Evolutionary conservation across 257 asterid genomes (phyloP), one percentile per base, ranked within the genome.

Genomic region (Solanum sparsipilum): DNA sequence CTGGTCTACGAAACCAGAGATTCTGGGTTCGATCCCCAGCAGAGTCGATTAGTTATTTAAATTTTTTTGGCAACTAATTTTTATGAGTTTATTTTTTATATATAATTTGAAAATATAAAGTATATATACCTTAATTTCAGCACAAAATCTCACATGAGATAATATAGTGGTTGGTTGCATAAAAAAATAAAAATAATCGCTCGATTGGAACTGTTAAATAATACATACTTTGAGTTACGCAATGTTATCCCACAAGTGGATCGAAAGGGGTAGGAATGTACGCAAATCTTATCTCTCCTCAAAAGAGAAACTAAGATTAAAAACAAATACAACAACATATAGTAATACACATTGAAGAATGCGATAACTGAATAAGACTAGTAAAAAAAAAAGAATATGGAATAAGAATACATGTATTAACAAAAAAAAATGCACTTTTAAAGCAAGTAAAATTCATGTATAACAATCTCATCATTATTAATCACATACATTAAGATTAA

Each of bases 1-100:
- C 98, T 96, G 99, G 98, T 96, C 98, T 96, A 95, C 98, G 99
- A 67, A 96, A 95, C 98, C 98, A 95, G 99, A 96, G 98, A 94
- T 89, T 96, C 98, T 96, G 98, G 98, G 98, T 96, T 95, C 98
- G 98, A 96, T 94, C 98, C 16, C 98, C 98, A 93, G 98, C 93
- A 87, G 95, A 96, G 98, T 95, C 98, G 98, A 0, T 44, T 21
- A 3, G 0, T 20, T 8, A 1, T 58, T 0, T 20, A 6, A 6
- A 0, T 21, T 21, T 58, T 58, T 21, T 36, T 52, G 0, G n/a
- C 3, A 52, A 52, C 63, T 21, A 7, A 21, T 20, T 58, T 58
- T 58, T 58, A 21, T 58, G 27, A 1, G 2, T 1, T 70, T 70
- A 1, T 29, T 29, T 70, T 70, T 68, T 31, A 71, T 31, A 56